phyloP scores from a whole-genome alignment of 176 grass and related monocot species.

The Oropetium thomaeum region DNA sequence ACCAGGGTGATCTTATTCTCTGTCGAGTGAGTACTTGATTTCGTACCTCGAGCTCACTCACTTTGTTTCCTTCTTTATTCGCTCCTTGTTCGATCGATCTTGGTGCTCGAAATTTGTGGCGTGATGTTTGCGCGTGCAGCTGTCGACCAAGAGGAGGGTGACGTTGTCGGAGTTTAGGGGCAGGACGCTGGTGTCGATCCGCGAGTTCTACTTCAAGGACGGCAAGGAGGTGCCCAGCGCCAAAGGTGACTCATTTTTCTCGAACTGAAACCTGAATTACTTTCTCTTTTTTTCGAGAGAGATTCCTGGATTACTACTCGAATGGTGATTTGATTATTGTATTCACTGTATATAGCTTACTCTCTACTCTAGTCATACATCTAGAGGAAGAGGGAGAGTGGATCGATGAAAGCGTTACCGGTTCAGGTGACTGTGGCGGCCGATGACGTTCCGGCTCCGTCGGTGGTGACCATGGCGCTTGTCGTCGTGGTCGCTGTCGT shows the following conservation, averaged over 20 bases:
- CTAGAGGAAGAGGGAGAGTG: too few species aligned
- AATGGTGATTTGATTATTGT: not conserved
- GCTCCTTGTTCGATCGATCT: not conserved
- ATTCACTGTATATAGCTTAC: too few species aligned
- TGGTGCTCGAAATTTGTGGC: conserved; percentile 30
- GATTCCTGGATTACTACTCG: not conserved
- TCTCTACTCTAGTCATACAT: too few species aligned
- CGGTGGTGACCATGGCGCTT: too few species aligned
- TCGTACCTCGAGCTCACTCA: not conserved
- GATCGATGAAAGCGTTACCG: too few species aligned
- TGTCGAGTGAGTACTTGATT: conserved; percentile 58
- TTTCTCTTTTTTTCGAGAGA: too few species aligned
- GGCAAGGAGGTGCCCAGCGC: conserved; percentile 73
- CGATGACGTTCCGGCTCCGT: too few species aligned
- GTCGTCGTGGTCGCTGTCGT: too few species aligned
- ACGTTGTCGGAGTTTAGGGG: conserved; percentile 73
- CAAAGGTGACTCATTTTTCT: conserved; percentile 56
- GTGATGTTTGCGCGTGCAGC: conserved; percentile 48
- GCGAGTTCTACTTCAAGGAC: conserved; percentile 80
- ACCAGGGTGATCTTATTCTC: conserved; percentile 77
- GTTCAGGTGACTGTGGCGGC: too few species aligned
- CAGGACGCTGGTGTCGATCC: conserved; percentile 72
- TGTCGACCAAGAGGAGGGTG: conserved; percentile 78
- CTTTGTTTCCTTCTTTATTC: not conserved
- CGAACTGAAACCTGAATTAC: not conserved